Evolutionary conservation across 371 early-diverging fungal genomes (phyloP).

Genomic region (Mortierella sp.): DNA sequence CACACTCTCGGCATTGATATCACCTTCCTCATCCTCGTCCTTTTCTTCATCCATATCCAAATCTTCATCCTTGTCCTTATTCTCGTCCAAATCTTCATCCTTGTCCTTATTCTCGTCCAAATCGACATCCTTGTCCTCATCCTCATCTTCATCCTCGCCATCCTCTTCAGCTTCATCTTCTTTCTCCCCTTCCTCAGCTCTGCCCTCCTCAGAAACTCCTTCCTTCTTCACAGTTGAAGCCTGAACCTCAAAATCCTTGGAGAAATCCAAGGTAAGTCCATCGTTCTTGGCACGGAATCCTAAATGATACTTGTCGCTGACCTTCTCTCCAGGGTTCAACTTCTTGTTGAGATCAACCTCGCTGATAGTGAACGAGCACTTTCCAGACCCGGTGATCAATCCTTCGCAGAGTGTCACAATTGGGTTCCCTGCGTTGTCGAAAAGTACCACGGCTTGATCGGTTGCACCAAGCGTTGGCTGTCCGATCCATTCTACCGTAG

Average conservation of each 20-base stretch:
- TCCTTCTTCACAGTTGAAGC: background rate
- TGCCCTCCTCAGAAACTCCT: background rate
- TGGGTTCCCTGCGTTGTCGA: constrained; percentile 15
- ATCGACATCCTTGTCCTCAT: background rate
- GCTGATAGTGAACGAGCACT: constrained; percentile 33
- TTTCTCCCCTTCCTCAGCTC: background rate
- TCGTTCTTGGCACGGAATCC: constrained; percentile 24
- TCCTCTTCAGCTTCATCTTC: background rate
- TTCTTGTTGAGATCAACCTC: constrained; percentile 19
- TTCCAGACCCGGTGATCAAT: constrained; percentile 28
- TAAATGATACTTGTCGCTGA: constrained; percentile 20
- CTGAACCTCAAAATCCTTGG: constrained; percentile 20
- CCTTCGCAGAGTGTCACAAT: constrained; percentile 35
- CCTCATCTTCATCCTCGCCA: background rate
- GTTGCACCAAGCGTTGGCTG: constrained; percentile 25
- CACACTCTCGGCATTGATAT: background rate
- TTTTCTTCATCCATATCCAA: background rate
- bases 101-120: background rate
- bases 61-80: background rate
- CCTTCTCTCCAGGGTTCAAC: constrained; percentile 5
- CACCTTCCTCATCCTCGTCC: background rate
- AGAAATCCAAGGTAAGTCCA: constrained; percentile 32
- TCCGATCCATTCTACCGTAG: constrained; percentile 43
- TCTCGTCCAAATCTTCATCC: background rate
- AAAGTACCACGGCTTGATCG: constrained; percentile 32